Evolutionary conservation across 2,329 filamentous ascomycete genomes (phyloP).

Genomic region (Colletotrichum karsti): DNA sequence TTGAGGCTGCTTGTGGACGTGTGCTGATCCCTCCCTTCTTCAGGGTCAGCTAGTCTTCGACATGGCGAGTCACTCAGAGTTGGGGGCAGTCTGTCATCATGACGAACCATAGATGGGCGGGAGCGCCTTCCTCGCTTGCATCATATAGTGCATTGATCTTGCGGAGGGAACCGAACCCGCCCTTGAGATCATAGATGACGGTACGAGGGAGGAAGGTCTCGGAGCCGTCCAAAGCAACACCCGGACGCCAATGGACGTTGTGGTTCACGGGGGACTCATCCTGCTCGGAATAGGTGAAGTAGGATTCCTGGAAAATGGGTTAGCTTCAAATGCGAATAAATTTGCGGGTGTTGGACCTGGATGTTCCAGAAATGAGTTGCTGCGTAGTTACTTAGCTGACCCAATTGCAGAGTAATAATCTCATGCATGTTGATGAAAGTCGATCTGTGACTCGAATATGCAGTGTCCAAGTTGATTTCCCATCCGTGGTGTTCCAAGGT

Average conservation of each 20-base stretch:
- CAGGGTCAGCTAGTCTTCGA: not conserved
- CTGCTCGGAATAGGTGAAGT: slow-evolving; percentile 85
- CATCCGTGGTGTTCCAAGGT: not conserved
- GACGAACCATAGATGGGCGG: slow-evolving; percentile 43
- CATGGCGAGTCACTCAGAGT: no score
- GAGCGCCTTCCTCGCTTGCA: slow-evolving; percentile 39
- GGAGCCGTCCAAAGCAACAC: slow-evolving; percentile 81
- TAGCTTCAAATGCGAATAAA: not conserved
- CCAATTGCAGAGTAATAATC: slow-evolving; percentile 92
- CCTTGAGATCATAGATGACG: slow-evolving; percentile 94
- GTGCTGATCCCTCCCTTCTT: slow-evolving; percentile 69
- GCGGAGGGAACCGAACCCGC: slow-evolving; percentile 86
- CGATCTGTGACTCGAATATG: no score
- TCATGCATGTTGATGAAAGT: slow-evolving; percentile 76
- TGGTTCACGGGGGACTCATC: slow-evolving; percentile 78
- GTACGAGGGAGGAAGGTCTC: slow-evolving; percentile 95
- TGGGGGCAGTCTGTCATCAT: not conserved
- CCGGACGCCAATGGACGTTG: slow-evolving; percentile 88
- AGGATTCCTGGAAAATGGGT: slow-evolving; percentile 77
- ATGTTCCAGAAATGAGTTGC: slow-evolving; percentile 98
- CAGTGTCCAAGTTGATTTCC: not conserved
- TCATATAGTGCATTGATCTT: slow-evolving; percentile 92
- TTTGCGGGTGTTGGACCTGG: slow-evolving; percentile 62
- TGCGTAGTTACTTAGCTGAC: slow-evolving; percentile 90
- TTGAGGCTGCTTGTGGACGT: slow-evolving; percentile 73